Conservation (phyloP, 306 rosid genomes). For the Fragaria ananassa region DNA sequence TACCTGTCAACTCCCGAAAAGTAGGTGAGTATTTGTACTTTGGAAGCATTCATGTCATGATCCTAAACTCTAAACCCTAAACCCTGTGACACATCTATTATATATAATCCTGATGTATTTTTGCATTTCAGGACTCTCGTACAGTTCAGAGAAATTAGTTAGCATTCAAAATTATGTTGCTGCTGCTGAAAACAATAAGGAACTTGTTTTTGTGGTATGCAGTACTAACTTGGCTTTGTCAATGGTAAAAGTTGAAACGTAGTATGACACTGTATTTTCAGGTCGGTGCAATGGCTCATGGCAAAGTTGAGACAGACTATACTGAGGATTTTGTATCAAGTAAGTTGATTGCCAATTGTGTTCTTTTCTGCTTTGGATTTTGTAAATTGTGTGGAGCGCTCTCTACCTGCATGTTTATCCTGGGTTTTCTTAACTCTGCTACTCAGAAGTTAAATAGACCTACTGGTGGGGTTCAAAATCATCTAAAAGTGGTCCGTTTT, state of each 20-base stretch:
- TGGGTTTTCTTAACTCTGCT: background rate
- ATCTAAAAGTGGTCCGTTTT: background rate
- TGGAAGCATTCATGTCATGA: background rate
- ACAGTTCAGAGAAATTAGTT: conserved; percentile 69
- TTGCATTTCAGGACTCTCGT: conserved; percentile 54
- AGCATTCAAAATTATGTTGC: conserved; percentile 43
- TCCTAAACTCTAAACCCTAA: no score
- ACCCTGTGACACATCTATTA: background rate
- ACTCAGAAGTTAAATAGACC: background rate
- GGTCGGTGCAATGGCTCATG: conserved; percentile 94
- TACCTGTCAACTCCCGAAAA: conserved; percentile 65
- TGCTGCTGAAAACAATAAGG: conserved; percentile 22
- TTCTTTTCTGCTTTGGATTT: background rate
- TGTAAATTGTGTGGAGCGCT: background rate
- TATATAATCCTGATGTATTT: background rate
- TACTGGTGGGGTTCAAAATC: background rate
- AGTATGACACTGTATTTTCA: conserved; percentile 26
- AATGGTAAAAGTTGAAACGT: background rate
- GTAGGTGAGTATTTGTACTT: conserved; percentile 43
- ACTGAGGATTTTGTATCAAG: conserved; percentile 73
- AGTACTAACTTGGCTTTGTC: background rate
- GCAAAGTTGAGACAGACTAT: conserved; percentile 71
- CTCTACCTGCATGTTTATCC: background rate
- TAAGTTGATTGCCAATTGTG: conserved; percentile 26
- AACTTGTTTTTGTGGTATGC: conserved; percentile 85